Conservation (phyloP, 2,329 filamentous ascomycete species). For the Penicillium sp. region DNA sequence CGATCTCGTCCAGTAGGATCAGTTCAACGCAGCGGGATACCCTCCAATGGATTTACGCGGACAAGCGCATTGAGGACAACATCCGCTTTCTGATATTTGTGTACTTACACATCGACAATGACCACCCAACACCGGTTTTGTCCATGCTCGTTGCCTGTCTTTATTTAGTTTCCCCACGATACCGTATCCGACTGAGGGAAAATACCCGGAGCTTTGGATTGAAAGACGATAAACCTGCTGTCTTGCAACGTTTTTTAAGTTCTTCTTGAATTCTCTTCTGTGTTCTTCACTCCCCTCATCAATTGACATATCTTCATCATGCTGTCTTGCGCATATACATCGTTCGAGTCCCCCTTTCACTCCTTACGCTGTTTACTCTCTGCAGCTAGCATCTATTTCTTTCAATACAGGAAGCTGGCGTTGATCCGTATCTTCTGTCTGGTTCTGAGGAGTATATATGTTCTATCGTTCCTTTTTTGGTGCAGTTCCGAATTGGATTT, state of each 20-base stretch:
- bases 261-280: neutral
- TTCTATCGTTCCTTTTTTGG: neutral
- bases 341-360: neutral
- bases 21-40: slow-evolving; percentile 30
- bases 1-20: slow-evolving; percentile 23
- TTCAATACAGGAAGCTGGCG: slow-evolving; percentile 28
- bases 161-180: neutral
- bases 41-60: slow-evolving; percentile 37
- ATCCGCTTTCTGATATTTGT: slow-evolving; percentile 28
- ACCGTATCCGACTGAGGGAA: neutral
- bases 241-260: slow-evolving; percentile 3
- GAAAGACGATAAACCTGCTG: slow-evolving; percentile 10
- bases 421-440: slow-evolving; percentile 15
- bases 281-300: neutral
- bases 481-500: neutral
- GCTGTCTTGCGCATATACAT: slow-evolving; percentile 9
- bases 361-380: neutral
- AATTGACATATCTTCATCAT: neutral
- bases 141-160: slow-evolving; percentile 1
- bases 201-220: slow-evolving; percentile 14
- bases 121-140: neutral
- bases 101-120: neutral
- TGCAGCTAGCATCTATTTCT: slow-evolving; percentile 12
- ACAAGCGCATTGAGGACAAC: slow-evolving; percentile 45
- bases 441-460: neutral